Evolutionary conservation across 164 flowering plant species (phyloP).

Genomic region (Berberis vulgaris): DNA sequence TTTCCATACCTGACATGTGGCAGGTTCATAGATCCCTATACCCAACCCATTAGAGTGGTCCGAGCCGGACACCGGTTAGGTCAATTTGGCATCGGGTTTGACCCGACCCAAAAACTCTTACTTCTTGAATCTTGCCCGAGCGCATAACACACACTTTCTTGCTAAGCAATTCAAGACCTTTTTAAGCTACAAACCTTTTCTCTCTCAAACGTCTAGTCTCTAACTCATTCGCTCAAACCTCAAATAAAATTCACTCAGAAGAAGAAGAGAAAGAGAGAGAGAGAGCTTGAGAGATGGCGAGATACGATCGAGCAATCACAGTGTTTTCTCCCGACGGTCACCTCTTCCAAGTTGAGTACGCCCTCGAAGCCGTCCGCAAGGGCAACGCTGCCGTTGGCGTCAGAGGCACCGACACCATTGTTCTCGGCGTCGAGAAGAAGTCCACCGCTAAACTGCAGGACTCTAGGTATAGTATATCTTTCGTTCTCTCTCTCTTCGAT

Average conservation of each 20-base stretch:
- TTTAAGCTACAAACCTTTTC: no score
- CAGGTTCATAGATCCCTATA: no score
- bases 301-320: conserved; percentile 94
- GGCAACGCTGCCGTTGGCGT: conserved; percentile 99
- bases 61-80: no score
- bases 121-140: no score
- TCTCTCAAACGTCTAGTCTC: no score
- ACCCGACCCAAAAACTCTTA: no score
- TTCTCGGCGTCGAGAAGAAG: conserved; percentile 97
- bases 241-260: background rate
- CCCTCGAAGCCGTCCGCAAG: conserved; percentile 95
- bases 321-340: conserved; percentile 99
- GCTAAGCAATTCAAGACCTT: no score
- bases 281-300: conserved; percentile 26
- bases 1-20: no score
- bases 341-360: conserved; percentile 94
- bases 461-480: conserved; percentile 43
- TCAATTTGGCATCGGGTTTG: no score
- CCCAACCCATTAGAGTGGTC: no score
- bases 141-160: no score
- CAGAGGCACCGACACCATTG: conserved; percentile 79
- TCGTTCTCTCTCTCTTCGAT: background rate
- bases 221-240: no score
- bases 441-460: conserved; percentile 89
- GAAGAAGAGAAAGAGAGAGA: conserved; percentile 3